Evolutionary conservation across 2,329 filamentous ascomycete species (phyloP).

Genomic region (Massarina eburnea): DNA sequence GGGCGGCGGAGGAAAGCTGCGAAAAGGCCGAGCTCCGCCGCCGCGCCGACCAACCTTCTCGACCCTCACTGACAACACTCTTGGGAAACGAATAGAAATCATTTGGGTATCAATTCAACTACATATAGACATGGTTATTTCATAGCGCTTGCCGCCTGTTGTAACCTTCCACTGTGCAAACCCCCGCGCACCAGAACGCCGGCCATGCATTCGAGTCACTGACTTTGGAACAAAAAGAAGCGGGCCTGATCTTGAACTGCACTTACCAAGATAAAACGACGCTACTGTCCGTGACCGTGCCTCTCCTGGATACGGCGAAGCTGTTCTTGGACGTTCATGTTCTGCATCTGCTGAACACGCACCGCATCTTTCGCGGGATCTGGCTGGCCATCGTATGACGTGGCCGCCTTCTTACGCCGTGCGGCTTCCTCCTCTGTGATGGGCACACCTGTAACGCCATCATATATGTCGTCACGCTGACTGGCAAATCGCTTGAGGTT

Average conservation of each 20-base stretch:
- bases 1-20: conserved; percentile 31
- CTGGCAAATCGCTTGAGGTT: conserved; percentile 94
- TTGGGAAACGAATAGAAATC: too few relatives aligned
- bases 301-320: conserved; percentile 69
- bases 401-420: conserved; percentile 74
- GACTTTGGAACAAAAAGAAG: conserved; percentile 1
- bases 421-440: conserved; percentile 73
- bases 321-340: conserved; percentile 77
- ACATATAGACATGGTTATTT: neutral
- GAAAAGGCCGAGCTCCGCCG: conserved; percentile 29
- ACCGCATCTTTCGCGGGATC: conserved; percentile 59
- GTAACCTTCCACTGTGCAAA: neutral
- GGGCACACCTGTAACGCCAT: conserved; percentile 67
- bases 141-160: neutral
- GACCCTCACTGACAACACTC: too few relatives aligned
- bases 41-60: neutral
- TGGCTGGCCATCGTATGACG: conserved; percentile 65
- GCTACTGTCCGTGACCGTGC: conserved; percentile 25
- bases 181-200: conserved; percentile 9
- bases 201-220: conserved; percentile 6
- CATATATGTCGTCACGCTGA: conserved; percentile 85
- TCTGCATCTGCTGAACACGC: conserved; percentile 55
- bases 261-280: neutral
- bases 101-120: conserved; percentile 6
- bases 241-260: neutral